Evolutionary conservation across 495 filamentous ascomycete species (phyloP).

Genomic region (Annulohypoxylon moriforme): DNA sequence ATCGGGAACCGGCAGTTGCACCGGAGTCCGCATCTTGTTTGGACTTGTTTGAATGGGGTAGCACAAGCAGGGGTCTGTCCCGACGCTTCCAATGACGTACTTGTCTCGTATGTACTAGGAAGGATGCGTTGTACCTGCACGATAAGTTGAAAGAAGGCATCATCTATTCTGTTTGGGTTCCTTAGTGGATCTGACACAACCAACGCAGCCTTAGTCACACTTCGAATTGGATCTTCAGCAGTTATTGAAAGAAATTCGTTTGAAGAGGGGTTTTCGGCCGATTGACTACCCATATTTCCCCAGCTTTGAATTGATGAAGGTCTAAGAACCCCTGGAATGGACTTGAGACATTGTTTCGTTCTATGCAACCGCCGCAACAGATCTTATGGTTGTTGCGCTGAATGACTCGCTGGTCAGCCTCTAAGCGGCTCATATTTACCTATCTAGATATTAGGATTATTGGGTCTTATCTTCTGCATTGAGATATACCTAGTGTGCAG

Average conservation of each 20-base stretch:
- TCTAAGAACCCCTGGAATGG: slow-evolving; percentile 28
- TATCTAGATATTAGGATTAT: slow-evolving; percentile 5
- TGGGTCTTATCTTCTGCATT: background rate
- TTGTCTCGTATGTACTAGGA: background rate
- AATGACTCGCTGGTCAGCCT: slow-evolving; percentile 29
- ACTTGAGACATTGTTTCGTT: slow-evolving; percentile 9
- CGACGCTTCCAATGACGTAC: slow-evolving; percentile 30
- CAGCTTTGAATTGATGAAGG: background rate
- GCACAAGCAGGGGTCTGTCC: slow-evolving; percentile 18
- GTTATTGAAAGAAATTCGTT: no score
- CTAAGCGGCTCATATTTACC: slow-evolving; percentile 9
- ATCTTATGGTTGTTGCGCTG: slow-evolving; percentile 7
- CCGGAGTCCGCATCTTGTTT: background rate
- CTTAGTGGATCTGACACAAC: background rate
- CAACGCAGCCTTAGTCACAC: background rate
- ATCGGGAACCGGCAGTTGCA: slow-evolving; percentile 5
- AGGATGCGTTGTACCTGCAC: slow-evolving; percentile 25
- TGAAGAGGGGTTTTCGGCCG: background rate
- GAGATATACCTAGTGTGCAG: slow-evolving; percentile 8
- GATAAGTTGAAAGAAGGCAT: slow-evolving; percentile 16
- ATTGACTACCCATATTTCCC: background rate
- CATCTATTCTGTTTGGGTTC: background rate
- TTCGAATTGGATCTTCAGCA: background rate
- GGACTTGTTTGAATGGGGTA: slow-evolving; percentile 14
- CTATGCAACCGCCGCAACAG: slow-evolving; percentile 11